Evolutionary conservation across 139 green algal genomes (phyloP).

Genomic region (Asterochloris erici): DNA sequence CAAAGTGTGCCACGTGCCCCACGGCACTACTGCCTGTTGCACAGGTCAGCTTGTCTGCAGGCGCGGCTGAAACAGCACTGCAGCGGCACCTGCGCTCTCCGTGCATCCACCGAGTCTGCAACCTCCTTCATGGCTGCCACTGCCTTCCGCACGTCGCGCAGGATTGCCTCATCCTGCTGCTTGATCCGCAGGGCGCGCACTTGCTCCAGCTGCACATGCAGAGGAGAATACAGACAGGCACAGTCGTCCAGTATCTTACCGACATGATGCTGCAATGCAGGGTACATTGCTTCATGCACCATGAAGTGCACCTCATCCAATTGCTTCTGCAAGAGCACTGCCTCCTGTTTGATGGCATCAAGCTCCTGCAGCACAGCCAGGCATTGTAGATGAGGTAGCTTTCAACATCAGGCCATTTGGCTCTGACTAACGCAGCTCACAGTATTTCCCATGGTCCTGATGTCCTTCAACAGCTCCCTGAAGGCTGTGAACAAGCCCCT

Average conservation of each 20-base stretch:
- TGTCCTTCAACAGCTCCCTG: not conserved
- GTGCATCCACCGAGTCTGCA: no score
- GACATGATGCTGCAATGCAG: not conserved
- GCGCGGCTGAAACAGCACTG: no score
- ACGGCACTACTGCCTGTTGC: no score
- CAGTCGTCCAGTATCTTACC: not conserved
- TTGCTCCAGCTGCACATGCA: not conserved
- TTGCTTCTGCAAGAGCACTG: not conserved
- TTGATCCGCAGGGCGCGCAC: no score
- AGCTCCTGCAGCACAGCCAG: constrained; percentile 1
- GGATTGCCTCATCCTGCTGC: constrained; percentile 8
- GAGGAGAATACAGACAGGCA: not conserved
- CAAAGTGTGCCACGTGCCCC: no score
- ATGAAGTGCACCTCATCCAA: constrained; percentile 1
- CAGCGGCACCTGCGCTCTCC: no score
- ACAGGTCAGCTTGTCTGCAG: no score
- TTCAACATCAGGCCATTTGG: not conserved
- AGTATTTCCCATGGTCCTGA: constrained; percentile 2
- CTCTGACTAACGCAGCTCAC: not conserved
- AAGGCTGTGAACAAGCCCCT: not conserved
- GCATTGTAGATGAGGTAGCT: not conserved
- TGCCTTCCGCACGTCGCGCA: constrained; percentile 1
- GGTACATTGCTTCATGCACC: not conserved
- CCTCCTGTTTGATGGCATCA: not conserved
- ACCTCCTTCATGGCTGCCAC: no score